Percentiles rank a stretch among this genome's conserved stretches.
Evolutionary conservation across 2,329 filamentous ascomycete genomes (phyloP).

Genomic region (Penicillium sp.): DNA sequence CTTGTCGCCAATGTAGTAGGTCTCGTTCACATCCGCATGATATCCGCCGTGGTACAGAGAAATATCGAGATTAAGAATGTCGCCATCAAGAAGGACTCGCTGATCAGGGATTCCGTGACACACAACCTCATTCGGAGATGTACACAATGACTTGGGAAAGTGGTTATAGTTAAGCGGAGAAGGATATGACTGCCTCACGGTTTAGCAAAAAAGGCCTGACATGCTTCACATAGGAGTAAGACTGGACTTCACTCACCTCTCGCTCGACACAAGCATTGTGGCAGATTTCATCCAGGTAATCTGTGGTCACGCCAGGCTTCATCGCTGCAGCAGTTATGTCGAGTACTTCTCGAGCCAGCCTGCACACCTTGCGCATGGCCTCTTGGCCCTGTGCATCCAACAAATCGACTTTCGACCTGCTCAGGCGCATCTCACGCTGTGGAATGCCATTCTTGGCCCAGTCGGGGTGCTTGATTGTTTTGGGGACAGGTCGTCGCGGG

Average conservation of each 20-base stretch:
- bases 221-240: not conserved
- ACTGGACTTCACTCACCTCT: slow-evolving; percentile 54
- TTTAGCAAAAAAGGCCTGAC: not conserved
- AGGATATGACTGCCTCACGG: slow-evolving; percentile 71
- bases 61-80: slow-evolving; percentile 92
- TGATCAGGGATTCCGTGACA: slow-evolving; percentile 95
- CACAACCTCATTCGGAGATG: slow-evolving; percentile 88
- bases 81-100: slow-evolving; percentile 76
- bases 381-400: slow-evolving; percentile 73
- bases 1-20: slow-evolving; percentile 87
- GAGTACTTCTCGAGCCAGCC: slow-evolving; percentile 77
- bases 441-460: slow-evolving; percentile 77
- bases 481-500: slow-evolving; percentile 66
- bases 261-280: slow-evolving; percentile 88
- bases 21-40: slow-evolving; percentile 92
- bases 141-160: slow-evolving; percentile 94
- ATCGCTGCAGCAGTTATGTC: slow-evolving; percentile 79
- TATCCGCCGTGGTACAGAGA: slow-evolving; percentile 87
- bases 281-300: slow-evolving; percentile 84
- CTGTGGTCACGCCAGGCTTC: slow-evolving; percentile 82
- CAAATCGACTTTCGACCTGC: slow-evolving; percentile 72
- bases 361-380: slow-evolving; percentile 85
- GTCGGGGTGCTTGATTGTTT: slow-evolving; percentile 74
- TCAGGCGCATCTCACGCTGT: slow-evolving; percentile 57
- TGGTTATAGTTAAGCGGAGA: slow-evolving; percentile 87